A percentile compares a stretch with the other conserved stretches of the same genome.
Conservation (phyloP, 305 asterid species). For the Ajuga reptans region DNA sequence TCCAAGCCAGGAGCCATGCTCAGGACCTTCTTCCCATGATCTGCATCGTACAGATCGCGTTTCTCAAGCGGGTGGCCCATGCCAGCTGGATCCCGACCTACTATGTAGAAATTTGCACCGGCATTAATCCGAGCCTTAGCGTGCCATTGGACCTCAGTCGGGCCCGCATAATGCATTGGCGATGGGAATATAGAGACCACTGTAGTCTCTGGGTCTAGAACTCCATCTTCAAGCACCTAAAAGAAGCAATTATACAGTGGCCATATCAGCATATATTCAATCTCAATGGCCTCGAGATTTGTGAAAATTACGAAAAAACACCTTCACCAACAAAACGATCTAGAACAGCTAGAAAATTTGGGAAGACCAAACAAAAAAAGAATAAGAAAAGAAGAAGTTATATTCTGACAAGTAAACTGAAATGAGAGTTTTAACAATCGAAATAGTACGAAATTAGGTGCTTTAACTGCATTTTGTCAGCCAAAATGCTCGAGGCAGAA, state of each 20-base stretch:
- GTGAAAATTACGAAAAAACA: background rate
- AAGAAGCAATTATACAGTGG: background rate
- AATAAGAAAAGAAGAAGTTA: too few species aligned
- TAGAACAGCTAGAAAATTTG: background rate
- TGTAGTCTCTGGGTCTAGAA: constrained; percentile 85
- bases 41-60: constrained; percentile 79
- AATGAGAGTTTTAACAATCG: too few species aligned
- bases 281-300: background rate
- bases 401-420: too few species aligned
- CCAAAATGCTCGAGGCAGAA: too few species aligned
- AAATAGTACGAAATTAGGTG: too few species aligned
- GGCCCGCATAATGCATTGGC: constrained; percentile 98
- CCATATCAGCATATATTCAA: background rate
- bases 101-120: constrained; percentile 87
- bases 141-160: constrained; percentile 97
- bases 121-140: constrained; percentile 94
- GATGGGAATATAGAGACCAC: constrained; percentile 93
- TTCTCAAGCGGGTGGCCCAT: constrained; percentile 89
- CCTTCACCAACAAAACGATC: background rate
- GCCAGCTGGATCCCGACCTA: constrained; percentile 96
- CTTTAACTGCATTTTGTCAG: too few species aligned
- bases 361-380: background rate
- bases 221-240: constrained; percentile 89
- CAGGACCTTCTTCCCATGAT: constrained; percentile 85
- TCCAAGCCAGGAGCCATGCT: constrained; percentile 96